Conservation (phyloP, 129 eudicot genomes). For the Kitagawia praeruptora region DNA sequence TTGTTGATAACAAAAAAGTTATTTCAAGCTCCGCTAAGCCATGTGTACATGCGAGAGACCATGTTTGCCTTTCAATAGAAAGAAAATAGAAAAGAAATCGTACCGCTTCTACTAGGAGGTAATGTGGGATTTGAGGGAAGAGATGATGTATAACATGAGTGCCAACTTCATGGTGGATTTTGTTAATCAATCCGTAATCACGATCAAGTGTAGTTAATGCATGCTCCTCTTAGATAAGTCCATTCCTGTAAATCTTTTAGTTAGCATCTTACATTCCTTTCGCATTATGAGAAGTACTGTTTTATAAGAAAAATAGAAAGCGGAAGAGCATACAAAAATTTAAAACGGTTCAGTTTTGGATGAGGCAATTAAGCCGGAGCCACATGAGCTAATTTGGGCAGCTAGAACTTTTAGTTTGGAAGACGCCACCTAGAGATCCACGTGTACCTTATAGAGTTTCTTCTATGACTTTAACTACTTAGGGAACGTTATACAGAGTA, state of each 20-base stretch:
- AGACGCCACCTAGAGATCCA: no score
- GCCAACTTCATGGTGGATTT: constrained; percentile 73
- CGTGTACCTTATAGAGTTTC: no score
- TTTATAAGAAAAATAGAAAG: background rate
- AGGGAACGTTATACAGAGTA: no score
- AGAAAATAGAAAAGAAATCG: background rate
- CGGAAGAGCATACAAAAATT: background rate
- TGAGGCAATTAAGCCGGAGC: no score
- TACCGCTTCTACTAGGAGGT: constrained; percentile 71
- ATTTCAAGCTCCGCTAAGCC: background rate
- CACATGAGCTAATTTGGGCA: no score
- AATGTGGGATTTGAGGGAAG: constrained; percentile 87
- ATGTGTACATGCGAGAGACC: no score
- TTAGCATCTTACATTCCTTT: background rate
- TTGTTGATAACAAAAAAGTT: no score
- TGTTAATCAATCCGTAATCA: constrained; percentile 56
- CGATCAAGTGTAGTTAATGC: constrained; percentile 75
- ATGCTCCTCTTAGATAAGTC: constrained; percentile 73
- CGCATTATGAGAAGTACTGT: background rate
- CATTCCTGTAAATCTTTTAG: constrained; percentile 40
- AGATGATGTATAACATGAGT: constrained; percentile 89
- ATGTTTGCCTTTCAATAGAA: background rate
- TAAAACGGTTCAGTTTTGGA: no score
- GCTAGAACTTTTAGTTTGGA: no score
- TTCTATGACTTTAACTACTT: no score